Evolutionary conservation across 495 filamentous ascomycete species (phyloP), one percentile per base, ranked within the genome.

Genomic region (Neurospora sublineolata): DNA sequence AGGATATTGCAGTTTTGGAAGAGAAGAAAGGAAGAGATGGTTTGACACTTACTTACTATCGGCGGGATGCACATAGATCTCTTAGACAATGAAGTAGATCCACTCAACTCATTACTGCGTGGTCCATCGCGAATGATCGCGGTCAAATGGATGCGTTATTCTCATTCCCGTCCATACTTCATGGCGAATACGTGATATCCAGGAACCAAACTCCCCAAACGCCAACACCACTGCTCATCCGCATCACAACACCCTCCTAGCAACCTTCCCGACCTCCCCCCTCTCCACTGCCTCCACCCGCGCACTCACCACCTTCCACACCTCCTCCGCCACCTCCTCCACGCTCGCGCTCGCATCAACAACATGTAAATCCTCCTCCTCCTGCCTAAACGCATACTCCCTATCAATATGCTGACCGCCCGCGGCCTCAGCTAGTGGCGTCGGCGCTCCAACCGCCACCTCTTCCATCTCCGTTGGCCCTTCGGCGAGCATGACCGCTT

Each of bases 361-460:
- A 27, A 88, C 83, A 60, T 83, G 81, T 76, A 89, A 83, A 74
- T 87, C 84, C 77, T 85, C 85, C 68, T 83, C 83, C 73, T 84
- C 84, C 77, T 86, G 82, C 67, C 79, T 73, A 69, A 84, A 84
- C 71, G 81, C 76, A 41, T 81, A 76, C 74, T 85, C 83, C 52
- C 52, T 64, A 2, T 27, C 52, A 64, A 64, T 64, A 64, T 64
- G 52, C 52, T 18, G 52, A 8, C 52, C 52, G 23, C 27, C 52
- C 27, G 52, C 52, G 52, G 75, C 67, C 9, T 73, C 75, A 39
- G 73, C 71, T 64, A 73, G 1, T 9, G 70, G 68, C 20, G 64
- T 73, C 40, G 72, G 76, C 71, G 74, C 71, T 2, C 71, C 79
- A 20, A 77, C 76, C n/a, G 73, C 80, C 23, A 73, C 77, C 60